Evolutionary conservation across 106 monocot genomes (phyloP).

Genomic region (Platanthera guangdongensis): DNA sequence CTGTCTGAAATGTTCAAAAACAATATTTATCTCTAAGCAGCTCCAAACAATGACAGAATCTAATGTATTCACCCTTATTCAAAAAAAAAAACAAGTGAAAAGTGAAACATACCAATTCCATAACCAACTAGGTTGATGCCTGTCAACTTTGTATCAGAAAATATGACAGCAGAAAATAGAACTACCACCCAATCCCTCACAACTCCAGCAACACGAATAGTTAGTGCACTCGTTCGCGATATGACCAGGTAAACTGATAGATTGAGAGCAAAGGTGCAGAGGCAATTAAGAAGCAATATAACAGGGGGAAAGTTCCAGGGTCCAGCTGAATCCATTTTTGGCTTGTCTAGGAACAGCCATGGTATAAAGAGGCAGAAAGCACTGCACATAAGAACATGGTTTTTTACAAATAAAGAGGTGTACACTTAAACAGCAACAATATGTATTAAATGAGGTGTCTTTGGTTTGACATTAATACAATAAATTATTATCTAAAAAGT

Average conservation of each 20-base stretch:
- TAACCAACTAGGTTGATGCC: slow-evolving; percentile 78
- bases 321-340: slow-evolving; percentile 77
- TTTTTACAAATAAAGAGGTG: background rate
- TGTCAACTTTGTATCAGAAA: slow-evolving; percentile 77
- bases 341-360: slow-evolving; percentile 88
- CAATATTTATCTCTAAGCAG: background rate
- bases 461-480: too few relatives aligned
- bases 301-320: slow-evolving; percentile 74
- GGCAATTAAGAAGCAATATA: slow-evolving; percentile 64
- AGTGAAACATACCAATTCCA: slow-evolving; percentile 61
- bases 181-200: slow-evolving; percentile 98
- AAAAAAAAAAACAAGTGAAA: background rate
- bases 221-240: slow-evolving; percentile 84
- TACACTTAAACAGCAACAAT: too few relatives aligned
- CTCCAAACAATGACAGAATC: background rate
- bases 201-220: slow-evolving; percentile 92
- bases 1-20: background rate
- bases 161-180: slow-evolving; percentile 64
- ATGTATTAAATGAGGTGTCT: too few relatives aligned
- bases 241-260: slow-evolving; percentile 92
- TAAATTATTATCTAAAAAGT: too few relatives aligned
- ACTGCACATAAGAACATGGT: slow-evolving; percentile 33
- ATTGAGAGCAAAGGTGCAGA: slow-evolving; percentile 94
- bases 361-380: slow-evolving; percentile 87
- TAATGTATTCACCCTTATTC: background rate